phyloP scores from a whole-genome alignment of 2,329 filamentous ascomycete species.

The Cercospora sesami region DNA sequence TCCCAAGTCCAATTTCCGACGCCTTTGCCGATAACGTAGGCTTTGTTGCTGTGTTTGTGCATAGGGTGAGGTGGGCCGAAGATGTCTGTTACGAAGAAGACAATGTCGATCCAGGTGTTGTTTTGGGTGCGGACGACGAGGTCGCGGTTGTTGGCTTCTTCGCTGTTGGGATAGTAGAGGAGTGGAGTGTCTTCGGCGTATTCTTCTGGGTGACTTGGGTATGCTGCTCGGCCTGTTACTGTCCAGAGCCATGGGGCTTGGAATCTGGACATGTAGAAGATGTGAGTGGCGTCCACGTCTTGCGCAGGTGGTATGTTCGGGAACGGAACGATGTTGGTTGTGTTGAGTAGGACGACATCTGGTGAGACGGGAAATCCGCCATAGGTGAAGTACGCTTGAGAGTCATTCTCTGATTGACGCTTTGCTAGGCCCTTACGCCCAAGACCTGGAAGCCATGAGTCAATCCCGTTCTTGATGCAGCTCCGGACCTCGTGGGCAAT shows the following conservation, averaged over 20 bases:
- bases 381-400: slow-evolving; percentile 14
- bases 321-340: slow-evolving; percentile 15
- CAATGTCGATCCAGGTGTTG: slow-evolving; percentile 39
- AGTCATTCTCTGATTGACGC: neutral
- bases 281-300: slow-evolving; percentile 13
- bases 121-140: slow-evolving; percentile 34
- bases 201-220: slow-evolving; percentile 12
- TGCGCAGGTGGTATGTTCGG: slow-evolving; percentile 14
- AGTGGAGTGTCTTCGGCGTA: slow-evolving; percentile 17
- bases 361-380: slow-evolving; percentile 14
- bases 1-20: slow-evolving; percentile 51
- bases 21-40: slow-evolving; percentile 58
- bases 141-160: slow-evolving; percentile 15
- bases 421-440: neutral
- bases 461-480: neutral
- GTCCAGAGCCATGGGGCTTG: slow-evolving; percentile 16
- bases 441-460: neutral
- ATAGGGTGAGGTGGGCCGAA: slow-evolving; percentile 59
- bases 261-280: slow-evolving; percentile 18
- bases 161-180: slow-evolving; percentile 20
- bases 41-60: slow-evolving; percentile 65
- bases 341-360: slow-evolving; percentile 15
- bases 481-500: neutral
- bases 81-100: slow-evolving; percentile 31
- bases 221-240: slow-evolving; percentile 5